Base-by-base conservation (phyloP, 768 basidiomycete species). In the Lactifluus piperatus region DNA sequence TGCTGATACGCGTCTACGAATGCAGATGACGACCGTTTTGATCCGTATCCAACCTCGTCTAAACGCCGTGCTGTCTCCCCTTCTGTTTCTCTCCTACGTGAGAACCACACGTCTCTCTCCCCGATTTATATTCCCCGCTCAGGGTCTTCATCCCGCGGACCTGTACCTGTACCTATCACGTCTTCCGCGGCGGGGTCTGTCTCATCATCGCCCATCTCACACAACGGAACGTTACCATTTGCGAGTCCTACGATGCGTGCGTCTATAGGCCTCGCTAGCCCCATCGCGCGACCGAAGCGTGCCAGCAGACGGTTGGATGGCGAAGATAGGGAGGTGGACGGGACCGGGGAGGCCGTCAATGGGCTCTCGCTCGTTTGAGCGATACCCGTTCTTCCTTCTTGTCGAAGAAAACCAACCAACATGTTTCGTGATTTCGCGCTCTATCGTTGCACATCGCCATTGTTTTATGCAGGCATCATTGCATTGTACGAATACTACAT, bases 41-140 rank as follows among this genome's bases (percentile, higher is more conserved):
- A 91, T 68, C 89, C 89, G 50, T 91, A 91, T 71, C 84, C 86
- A 32, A 82, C 79, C 45, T 76, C 84, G 18, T 81, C 84, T 20
- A 91, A 91, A 71, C 82, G 89, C 43, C 83, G 89, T 41, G 89
- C 89, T 11, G 88, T 91, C 24, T 91, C 89, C 13, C 89, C 89
- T 7, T 90, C 88, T 5, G 70, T 90, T 59, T 81, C 82, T 11
- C 79, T 81, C 68, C 75, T 88, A 20, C 80, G 86, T 49, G 85
- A 86, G 54, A 76, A 76, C 22, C 82, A 82, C 68, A 68, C 78
- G 4, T 74, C 75, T 4, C 68, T 79, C 79, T 27, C 78, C 5
- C 73, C 75, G 10, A 68, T 79, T 81, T 27, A 81, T 81, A 73
- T 74, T 56, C 74, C 79, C 62, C 75, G 73, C 24, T 75, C 84